These are phyloP conservation scores for Neonectria hederae DNA, from an alignment of 2,329 filamentous ascomycete genomes.

Conservation along the genomic window DNA sequence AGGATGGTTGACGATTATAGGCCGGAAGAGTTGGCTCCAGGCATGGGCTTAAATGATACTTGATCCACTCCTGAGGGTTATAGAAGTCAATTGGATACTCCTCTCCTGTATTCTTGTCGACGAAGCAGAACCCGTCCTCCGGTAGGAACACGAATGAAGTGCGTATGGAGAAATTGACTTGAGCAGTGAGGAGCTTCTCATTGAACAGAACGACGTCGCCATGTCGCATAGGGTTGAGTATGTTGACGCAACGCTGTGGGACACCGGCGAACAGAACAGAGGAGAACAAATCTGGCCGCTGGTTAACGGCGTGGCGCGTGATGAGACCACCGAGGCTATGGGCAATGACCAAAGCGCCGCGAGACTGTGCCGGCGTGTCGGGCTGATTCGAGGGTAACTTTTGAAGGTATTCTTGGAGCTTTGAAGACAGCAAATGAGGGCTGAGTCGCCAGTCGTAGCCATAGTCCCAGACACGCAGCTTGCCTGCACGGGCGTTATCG, in stretches of 20 bases:
- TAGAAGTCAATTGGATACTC: conserved; percentile 88
- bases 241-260: conserved; percentile 88
- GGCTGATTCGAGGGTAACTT: conserved; percentile 77
- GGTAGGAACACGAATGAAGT: conserved; percentile 88
- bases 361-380: conserved; percentile 58
- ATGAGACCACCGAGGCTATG: conserved; percentile 91
- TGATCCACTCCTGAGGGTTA: conserved; percentile 80
- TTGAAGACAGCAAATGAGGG: conserved; percentile 76
- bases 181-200: conserved; percentile 87
- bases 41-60: conserved; percentile 81
- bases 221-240: conserved; percentile 87
- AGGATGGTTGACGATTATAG: conserved; percentile 51
- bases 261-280: conserved; percentile 88
- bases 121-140: conserved; percentile 86
- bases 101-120: conserved; percentile 83
- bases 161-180: conserved; percentile 91
- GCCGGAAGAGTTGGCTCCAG: conserved; percentile 73
- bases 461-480: conserved; percentile 85
- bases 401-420: conserved; percentile 78
- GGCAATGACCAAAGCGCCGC: conserved; percentile 82
- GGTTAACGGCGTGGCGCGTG: conserved; percentile 86
- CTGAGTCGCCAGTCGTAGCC: conserved; percentile 96
- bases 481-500: conserved; percentile 76
- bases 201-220: conserved; percentile 93
- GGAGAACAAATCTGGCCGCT: conserved; percentile 83